Evolutionary conservation across 2,329 filamentous ascomycete genomes (phyloP), one percentile per base, ranked within the genome.

Genomic region (Cadophora gregata): DNA sequence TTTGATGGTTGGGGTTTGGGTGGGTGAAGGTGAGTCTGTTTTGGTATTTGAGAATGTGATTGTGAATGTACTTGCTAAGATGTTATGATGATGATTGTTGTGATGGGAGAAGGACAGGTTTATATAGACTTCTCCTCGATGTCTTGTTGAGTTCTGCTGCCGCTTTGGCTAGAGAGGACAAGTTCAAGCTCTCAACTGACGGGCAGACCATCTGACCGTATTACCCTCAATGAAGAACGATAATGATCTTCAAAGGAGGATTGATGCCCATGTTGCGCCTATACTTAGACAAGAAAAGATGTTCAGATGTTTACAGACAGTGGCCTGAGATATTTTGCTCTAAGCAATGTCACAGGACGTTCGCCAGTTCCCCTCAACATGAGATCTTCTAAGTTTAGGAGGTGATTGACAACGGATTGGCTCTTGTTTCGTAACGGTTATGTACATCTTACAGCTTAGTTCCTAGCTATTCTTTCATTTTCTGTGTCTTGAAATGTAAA

Each of bases 251-350:
- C 6, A 24, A 4, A 24, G 19, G 25, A 61, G 27, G 42, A 33
- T 50, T 19, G 31, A 33, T 50, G 19, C 14, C n/a, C 6, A 21
- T 33, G 14, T 12, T 56, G 19, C 12, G 3, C 51, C 29, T 56
- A 36, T 56, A 56, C n/a, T 36, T 56, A 59, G 56, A 21, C 27
- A 14, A 59, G n/a, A 16, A 24, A 27, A 45, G 56, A 42, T 45
- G 9, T 29, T 42, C 16, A n/a, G 21, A 27, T 25, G 14, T 3
- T 19, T 56, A n/a, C 8, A 24, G n/a, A 4, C 19, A n/a, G 16
- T 36, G 29, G 31, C 16, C 55, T 14, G 12, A 42, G 7, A 38
- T 2, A 2, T 12, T 8, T 27, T 59, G 24, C 21, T 45, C 21
- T 45, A 25, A 19, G 33, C 7, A 21, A 45, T 19, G n/a, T 25